A percentile compares a stretch with the other conserved stretches of the same genome.
Conservation (phyloP, 768 basidiomycete species). For the Fomitopsis serialis region DNA sequence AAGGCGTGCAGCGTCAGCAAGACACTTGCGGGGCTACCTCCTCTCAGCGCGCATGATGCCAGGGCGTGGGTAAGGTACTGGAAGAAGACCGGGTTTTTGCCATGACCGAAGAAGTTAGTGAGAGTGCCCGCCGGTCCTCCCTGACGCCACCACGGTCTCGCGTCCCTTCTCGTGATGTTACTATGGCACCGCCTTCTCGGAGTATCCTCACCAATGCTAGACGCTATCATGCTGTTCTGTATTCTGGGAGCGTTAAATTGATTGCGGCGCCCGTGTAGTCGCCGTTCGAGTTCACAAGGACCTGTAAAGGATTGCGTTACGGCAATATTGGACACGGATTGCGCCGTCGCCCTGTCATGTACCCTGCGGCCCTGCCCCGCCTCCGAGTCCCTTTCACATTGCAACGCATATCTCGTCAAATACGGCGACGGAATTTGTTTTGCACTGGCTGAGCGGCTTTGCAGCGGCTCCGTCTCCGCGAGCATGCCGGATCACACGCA, state of each 20-base stretch:
- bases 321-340: too few relatives aligned
- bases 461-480: not conserved
- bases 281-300: too few relatives aligned
- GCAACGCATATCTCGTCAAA: too few relatives aligned
- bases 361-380: too few relatives aligned
- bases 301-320: too few relatives aligned
- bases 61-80: constrained; percentile 10
- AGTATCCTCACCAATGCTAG: not conserved
- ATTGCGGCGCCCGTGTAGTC: too few relatives aligned
- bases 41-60: constrained; percentile 12
- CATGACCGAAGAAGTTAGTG: not conserved
- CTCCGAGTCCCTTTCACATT: too few relatives aligned
- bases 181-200: not conserved
- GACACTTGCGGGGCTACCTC: constrained; percentile 5
- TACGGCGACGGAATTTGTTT: too few relatives aligned
- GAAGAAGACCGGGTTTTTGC: constrained; percentile 6
- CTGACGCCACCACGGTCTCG: not conserved
- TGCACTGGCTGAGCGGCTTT: too few relatives aligned
- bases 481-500: not conserved
- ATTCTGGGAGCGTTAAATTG: too few relatives aligned
- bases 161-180: not conserved
- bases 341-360: too few relatives aligned
- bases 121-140: not conserved
- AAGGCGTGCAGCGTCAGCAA: constrained; percentile 5
- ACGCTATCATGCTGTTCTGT: not conserved